Conservation (phyloP, 345 rosid genomes). For the Rhizophora mangle region DNA sequence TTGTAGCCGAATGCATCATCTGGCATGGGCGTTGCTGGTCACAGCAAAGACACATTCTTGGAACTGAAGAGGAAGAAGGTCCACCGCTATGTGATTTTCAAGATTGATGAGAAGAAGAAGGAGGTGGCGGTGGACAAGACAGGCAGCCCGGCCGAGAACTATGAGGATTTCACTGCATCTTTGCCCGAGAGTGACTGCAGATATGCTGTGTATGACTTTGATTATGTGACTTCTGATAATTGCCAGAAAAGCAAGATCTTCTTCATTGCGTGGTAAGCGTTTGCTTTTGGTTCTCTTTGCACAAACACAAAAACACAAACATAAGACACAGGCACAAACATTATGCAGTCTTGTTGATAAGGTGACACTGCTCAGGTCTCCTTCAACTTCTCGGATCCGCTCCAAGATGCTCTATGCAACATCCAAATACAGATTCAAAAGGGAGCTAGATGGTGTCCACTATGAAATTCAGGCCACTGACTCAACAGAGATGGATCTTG, state of each 20-base stretch:
- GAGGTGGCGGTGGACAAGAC: conserved; percentile 67
- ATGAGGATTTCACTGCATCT: conserved; percentile 65
- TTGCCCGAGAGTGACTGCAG: conserved; percentile 73
- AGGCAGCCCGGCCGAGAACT: conserved; percentile 57
- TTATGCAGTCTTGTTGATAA: neutral
- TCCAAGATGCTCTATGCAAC: conserved; percentile 77
- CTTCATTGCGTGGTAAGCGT: conserved; percentile 67
- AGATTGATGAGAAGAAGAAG: conserved; percentile 58
- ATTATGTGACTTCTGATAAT: conserved; percentile 69
- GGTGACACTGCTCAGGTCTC: conserved; percentile 50
- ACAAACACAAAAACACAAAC: neutral
- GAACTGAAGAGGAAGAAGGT: conserved; percentile 73
- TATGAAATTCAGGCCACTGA: conserved; percentile 86
- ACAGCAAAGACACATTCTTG: conserved; percentile 49
- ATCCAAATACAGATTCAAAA: conserved; percentile 59
- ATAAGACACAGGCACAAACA: neutral
- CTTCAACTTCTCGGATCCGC: conserved; percentile 58
- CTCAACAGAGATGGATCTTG: conserved; percentile 76
- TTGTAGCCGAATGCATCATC: conserved; percentile 72
- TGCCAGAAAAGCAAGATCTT: conserved; percentile 82
- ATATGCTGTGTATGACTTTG: conserved; percentile 72
- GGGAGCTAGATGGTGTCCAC: conserved; percentile 76
- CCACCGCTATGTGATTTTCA: conserved; percentile 62
- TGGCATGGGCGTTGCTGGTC: conserved; percentile 74
- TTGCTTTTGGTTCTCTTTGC: neutral